A percentile compares a stretch with the other conserved stretches of the same genome.
These are phyloP conservation scores for Yamadazyma taylorii DNA, from an alignment of 1,139 yeast genomes.

Conservation along the genomic window DNA sequence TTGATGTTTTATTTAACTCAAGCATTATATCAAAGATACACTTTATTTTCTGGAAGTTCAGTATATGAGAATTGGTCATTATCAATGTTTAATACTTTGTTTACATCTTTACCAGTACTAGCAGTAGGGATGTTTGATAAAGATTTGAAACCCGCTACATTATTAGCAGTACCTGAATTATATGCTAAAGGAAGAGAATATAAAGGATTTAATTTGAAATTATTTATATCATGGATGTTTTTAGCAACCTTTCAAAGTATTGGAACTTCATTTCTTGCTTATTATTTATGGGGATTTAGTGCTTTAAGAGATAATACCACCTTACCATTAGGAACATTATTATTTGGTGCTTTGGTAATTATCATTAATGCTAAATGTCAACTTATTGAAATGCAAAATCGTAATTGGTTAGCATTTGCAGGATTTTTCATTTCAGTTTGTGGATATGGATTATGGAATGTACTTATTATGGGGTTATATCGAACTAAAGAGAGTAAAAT, in stretches of 20 bases:
- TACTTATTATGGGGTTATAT: slow-evolving; percentile 70
- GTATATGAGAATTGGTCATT: slow-evolving; percentile 94
- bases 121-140: slow-evolving; percentile 95
- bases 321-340: slow-evolving; percentile 76
- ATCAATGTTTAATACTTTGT: slow-evolving; percentile 94
- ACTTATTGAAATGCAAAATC: slow-evolving; percentile 79
- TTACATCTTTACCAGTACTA: slow-evolving; percentile 88
- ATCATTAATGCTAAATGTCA: slow-evolving; percentile 79
- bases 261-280: slow-evolving; percentile 65
- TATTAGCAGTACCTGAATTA: slow-evolving; percentile 88
- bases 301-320: slow-evolving; percentile 71
- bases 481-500: slow-evolving; percentile 57
- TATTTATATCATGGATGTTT: slow-evolving; percentile 78
- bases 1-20: slow-evolving; percentile 86
- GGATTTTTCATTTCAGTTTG: slow-evolving; percentile 73
- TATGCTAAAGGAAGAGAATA: slow-evolving; percentile 76
- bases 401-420: slow-evolving; percentile 70
- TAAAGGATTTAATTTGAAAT: slow-evolving; percentile 67
- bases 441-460: slow-evolving; percentile 89
- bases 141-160: slow-evolving; percentile 84
- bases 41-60: slow-evolving; percentile 91
- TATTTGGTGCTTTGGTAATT: slow-evolving; percentile 69
- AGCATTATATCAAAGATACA: slow-evolving; percentile 79
- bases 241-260: slow-evolving; percentile 76
- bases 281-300: slow-evolving; percentile 66